These are phyloP conservation scores for Elsinoe ampelina DNA, from an alignment of 2,329 filamentous ascomycete species.

Conservation along the genomic window DNA sequence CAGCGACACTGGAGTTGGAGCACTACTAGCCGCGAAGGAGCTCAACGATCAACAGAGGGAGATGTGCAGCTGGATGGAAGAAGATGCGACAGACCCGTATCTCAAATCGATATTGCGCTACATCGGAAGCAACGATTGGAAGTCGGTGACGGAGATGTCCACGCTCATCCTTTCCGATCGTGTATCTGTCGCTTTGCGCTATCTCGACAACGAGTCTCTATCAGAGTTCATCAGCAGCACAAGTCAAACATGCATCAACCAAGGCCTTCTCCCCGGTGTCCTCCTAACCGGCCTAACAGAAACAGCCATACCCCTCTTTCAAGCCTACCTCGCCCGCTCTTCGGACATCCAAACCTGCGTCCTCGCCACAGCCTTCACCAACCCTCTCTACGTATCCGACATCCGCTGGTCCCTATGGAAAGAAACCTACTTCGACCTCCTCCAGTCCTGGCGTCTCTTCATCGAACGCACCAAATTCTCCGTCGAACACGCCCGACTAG, in stretches of 20 bases:
- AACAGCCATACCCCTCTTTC: conserved; percentile 62
- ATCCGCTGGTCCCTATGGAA: conserved; percentile 67
- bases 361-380: conserved; percentile 62
- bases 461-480: conserved; percentile 69
- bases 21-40: conserved; percentile 39
- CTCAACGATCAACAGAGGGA: conserved; percentile 51
- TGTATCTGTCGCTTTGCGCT: conserved; percentile 61
- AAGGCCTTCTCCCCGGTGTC: conserved; percentile 67
- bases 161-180: conserved; percentile 62
- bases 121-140: conserved; percentile 64
- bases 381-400: conserved; percentile 68
- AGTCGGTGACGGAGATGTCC: conserved; percentile 58
- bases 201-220: conserved; percentile 50
- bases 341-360: conserved; percentile 72
- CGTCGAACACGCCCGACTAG: conserved; percentile 63
- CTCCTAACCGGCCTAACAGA: conserved; percentile 70
- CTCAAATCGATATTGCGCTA: conserved; percentile 70
- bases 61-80: conserved; percentile 52
- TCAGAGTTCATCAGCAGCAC: conserved; percentile 40
- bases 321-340: conserved; percentile 65
- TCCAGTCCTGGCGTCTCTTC: conserved; percentile 63
- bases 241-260: conserved; percentile 50
- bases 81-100: conserved; percentile 64
- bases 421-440: conserved; percentile 60
- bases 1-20: conserved; percentile 40